Percentiles rank a stretch among this genome's conserved stretches.
Conservation (phyloP, 345 rosid species). For the rapeseed (Brassica napus) region Da-Ae NC_063450.1:40031001-40031500, state of each 20-base stretch:
- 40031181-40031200: slow-evolving; percentile 43
- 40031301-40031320: slow-evolving; percentile 57
- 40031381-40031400: not conserved
- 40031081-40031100: no score
- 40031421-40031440: not conserved
- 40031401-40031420: not conserved
- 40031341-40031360: slow-evolving; percentile 63
- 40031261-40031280: slow-evolving; percentile 47
- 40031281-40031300: slow-evolving; percentile 48
- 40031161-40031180: not conserved
- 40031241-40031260: slow-evolving; percentile 59
- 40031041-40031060: not conserved
- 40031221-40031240: slow-evolving; percentile 64
- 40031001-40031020: not conserved
- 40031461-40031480: slow-evolving; percentile 48
- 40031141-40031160: not conserved
- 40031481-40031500: slow-evolving; percentile 59
- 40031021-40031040: not conserved
- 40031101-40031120: not conserved
- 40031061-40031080: not conserved
- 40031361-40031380: not conserved
- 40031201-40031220: slow-evolving; percentile 81
- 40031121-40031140: not conserved
- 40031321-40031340: slow-evolving; percentile 49
- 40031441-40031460: slow-evolving; percentile 57